A percentile compares a stretch with the other conserved stretches of the same genome.
phyloP scores from a whole-genome alignment of 1,139 yeast species.

The Pichia sp. region DNA sequence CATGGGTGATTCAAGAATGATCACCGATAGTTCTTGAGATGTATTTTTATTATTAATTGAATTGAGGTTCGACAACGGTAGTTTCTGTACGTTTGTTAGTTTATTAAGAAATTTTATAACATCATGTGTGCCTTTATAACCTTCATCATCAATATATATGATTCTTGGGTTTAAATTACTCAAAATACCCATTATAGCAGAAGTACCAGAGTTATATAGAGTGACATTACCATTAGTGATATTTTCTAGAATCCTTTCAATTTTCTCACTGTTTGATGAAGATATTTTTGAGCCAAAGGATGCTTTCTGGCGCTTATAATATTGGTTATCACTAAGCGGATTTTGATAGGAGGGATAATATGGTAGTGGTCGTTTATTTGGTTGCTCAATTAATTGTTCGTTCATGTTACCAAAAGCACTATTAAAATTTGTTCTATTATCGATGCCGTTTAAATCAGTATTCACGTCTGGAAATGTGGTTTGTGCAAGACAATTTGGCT shows the following conservation, averaged over 20 bases:
- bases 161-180: constrained; percentile 63
- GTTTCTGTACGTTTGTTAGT: constrained; percentile 47
- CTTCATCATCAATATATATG: constrained; percentile 58
- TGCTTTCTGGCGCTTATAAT: constrained; percentile 10
- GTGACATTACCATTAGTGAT: constrained; percentile 56
- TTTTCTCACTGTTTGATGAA: constrained; percentile 64
- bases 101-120: constrained; percentile 59
- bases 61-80: constrained; percentile 37
- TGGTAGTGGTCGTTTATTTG: constrained; percentile 12
- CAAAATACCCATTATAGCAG: constrained; percentile 76
- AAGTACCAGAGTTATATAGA: constrained; percentile 69
- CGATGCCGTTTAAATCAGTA: neutral
- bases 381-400: neutral
- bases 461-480: neutral
- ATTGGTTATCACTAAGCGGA: constrained; percentile 17
- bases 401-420: neutral
- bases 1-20: constrained; percentile 81
- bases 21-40: constrained; percentile 53
- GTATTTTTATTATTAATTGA: neutral
- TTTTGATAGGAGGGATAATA: constrained; percentile 21
- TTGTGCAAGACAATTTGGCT: neutral
- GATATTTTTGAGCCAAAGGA: constrained; percentile 58
- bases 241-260: constrained; percentile 59
- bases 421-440: neutral
- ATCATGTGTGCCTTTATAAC: constrained; percentile 79